Percentiles rank a stretch among this genome's conserved stretches.
These are phyloP conservation scores for Tylopilus intermedius DNA, from an alignment of 768 basidiomycete species.

Conservation along the genomic window DNA sequence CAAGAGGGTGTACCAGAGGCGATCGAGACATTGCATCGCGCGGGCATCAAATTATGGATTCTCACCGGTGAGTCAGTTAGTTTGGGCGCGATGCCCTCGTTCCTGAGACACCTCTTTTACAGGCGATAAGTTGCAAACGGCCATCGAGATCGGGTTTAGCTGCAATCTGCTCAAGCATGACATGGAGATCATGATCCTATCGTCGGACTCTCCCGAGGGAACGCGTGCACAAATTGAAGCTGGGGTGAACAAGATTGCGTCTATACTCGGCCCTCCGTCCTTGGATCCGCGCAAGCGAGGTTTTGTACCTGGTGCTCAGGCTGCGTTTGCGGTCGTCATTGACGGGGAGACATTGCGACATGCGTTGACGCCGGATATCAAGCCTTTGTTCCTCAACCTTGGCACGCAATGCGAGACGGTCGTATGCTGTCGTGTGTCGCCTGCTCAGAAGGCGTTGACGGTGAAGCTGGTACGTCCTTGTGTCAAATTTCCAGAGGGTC, in stretches of 20 bases:
- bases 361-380: slow-evolving; percentile 73
- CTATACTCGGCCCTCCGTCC: slow-evolving; percentile 71
- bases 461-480: slow-evolving; percentile 70
- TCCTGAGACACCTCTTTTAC: not conserved
- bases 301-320: slow-evolving; percentile 58
- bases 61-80: slow-evolving; percentile 61
- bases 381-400: slow-evolving; percentile 82
- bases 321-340: slow-evolving; percentile 90
- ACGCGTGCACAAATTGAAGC: slow-evolving; percentile 86
- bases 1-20: slow-evolving; percentile 97
- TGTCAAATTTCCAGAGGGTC: not conserved
- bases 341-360: slow-evolving; percentile 89
- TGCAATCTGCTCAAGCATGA: slow-evolving; percentile 91
- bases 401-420: slow-evolving; percentile 97
- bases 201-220: slow-evolving; percentile 70
- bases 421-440: slow-evolving; percentile 96
- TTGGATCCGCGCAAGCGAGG: slow-evolving; percentile 58
- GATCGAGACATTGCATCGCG: slow-evolving; percentile 84
- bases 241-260: slow-evolving; percentile 91
- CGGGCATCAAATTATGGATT: slow-evolving; percentile 98
- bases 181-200: slow-evolving; percentile 97
- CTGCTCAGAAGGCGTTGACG: slow-evolving; percentile 95
- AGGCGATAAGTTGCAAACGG: slow-evolving; percentile 97
- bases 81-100: not conserved
- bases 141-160: slow-evolving; percentile 94